phyloP scores from a whole-genome alignment of 352 stramenopile genomes.

The Peronospora destructor region DNA sequence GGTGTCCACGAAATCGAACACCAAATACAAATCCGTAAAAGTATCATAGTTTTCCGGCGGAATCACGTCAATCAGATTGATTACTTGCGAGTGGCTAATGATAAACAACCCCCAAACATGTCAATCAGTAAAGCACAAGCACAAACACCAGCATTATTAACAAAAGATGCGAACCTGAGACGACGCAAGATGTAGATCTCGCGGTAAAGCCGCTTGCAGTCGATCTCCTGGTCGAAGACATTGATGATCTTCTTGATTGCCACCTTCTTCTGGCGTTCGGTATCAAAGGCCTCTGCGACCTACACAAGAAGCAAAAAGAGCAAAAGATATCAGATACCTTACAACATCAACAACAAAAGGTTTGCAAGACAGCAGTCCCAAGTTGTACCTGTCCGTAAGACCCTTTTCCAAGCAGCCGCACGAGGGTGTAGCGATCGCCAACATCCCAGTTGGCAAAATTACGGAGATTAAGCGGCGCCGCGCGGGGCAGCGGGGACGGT shows the following conservation, averaged over 20 bases:
- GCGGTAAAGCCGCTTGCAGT: slow-evolving; percentile 82
- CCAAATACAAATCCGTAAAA: slow-evolving; percentile 89
- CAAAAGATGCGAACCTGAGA: slow-evolving; percentile 37
- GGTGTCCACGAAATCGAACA: slow-evolving; percentile 91
- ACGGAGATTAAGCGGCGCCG: slow-evolving; percentile 66
- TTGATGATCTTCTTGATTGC: slow-evolving; percentile 88
- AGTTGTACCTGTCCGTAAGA: slow-evolving; percentile 72
- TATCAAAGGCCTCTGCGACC: slow-evolving; percentile 79
- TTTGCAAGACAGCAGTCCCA: neutral
- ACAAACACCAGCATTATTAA: neutral
- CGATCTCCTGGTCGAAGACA: slow-evolving; percentile 83
- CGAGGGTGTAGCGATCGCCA: slow-evolving; percentile 65
- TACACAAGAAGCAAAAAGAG: slow-evolving; percentile 12
- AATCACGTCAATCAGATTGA: slow-evolving; percentile 79
- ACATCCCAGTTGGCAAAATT: slow-evolving; percentile 85
- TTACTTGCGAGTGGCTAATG: slow-evolving; percentile 67
- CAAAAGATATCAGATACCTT: slow-evolving; percentile 9
- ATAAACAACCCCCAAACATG: neutral
- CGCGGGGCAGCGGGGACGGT: slow-evolving; percentile 51
- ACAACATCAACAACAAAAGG: neutral
- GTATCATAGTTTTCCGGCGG: slow-evolving; percentile 74
- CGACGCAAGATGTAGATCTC: slow-evolving; percentile 87
- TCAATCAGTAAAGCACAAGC: slow-evolving; percentile 8
- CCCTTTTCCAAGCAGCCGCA: slow-evolving; percentile 75
- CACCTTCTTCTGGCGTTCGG: slow-evolving; percentile 69